Evolutionary conservation across 495 filamentous ascomycete genomes (phyloP).

Genomic region (Mytilinidion resinicola): DNA sequence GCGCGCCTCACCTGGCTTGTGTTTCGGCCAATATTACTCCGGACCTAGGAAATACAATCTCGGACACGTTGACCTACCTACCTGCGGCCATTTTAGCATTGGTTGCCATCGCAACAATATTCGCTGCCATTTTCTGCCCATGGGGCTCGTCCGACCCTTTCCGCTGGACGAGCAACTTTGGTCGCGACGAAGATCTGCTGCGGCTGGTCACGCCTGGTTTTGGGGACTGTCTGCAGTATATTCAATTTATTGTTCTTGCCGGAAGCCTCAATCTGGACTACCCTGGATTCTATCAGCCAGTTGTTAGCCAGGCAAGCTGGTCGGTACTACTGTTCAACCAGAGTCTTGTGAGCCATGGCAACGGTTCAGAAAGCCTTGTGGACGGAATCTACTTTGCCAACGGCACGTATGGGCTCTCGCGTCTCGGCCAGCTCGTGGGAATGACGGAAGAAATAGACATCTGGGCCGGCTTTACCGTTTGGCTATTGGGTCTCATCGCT

Average conservation of each 20-base stretch:
- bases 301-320: conserved; percentile 81
- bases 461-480: conserved; percentile 88
- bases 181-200: conserved; percentile 84
- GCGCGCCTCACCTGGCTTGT: conserved; percentile 63
- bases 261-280: conserved; percentile 82
- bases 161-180: conserved; percentile 92
- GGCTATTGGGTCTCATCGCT: conserved; percentile 68
- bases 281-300: conserved; percentile 90
- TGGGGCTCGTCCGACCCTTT: conserved; percentile 90
- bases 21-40: conserved; percentile 76
- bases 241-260: conserved; percentile 86
- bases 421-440: conserved; percentile 75
- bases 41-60: conserved; percentile 58
- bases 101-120: conserved; percentile 72
- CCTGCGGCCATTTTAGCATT: conserved; percentile 71
- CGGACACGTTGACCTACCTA: conserved; percentile 65
- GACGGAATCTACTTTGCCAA: conserved; percentile 79
- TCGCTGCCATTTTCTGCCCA: conserved; percentile 81
- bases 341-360: conserved; percentile 67
- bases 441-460: conserved; percentile 70
- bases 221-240: conserved; percentile 93
- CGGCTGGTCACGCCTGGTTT: conserved; percentile 93
- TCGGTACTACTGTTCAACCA: conserved; percentile 87
- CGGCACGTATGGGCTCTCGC: conserved; percentile 71
- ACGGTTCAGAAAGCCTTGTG: conserved; percentile 55